A percentile compares a stretch with the other conserved stretches of the same genome.
These are phyloP conservation scores for Endocarpon pusillum DNA, from an alignment of 495 filamentous ascomycete species.

Conservation along the genomic window DNA sequence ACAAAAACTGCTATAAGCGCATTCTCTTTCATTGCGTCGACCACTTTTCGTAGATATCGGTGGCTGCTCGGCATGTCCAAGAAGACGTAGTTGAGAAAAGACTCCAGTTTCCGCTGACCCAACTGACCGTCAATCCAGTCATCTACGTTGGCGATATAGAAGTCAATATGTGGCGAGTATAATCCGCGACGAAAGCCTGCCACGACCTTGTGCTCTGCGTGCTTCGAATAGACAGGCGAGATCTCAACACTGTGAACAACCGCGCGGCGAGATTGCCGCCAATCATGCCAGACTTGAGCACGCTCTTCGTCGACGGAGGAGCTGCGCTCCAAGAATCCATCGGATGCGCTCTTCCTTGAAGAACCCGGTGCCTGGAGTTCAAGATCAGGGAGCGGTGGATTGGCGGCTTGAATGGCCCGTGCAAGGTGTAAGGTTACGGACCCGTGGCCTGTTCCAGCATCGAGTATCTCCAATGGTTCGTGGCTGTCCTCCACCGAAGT, in stretches of 20 bases:
- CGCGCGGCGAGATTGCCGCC: conserved; percentile 38
- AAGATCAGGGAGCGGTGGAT: conserved; percentile 26
- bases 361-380: conserved; percentile 1
- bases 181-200: conserved; percentile 49
- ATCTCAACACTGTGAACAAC: conserved; percentile 57
- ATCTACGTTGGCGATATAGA: conserved; percentile 47
- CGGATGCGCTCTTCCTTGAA: not conserved
- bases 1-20: conserved; percentile 51
- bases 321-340: no score
- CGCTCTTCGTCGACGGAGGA: conserved; percentile 7
- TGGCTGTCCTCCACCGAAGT: conserved; percentile 11
- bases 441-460: conserved; percentile 69
- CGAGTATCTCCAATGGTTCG: conserved; percentile 47
- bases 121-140: conserved; percentile 42
- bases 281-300: conserved; percentile 19
- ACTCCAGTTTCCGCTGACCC: conserved; percentile 8
- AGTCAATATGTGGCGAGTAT: conserved; percentile 49
- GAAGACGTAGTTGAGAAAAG: conserved; percentile 48
- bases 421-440: conserved; percentile 56
- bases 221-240: conserved; percentile 35
- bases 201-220: conserved; percentile 44
- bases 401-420: conserved; percentile 59
- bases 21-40: conserved; percentile 37
- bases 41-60: conserved; percentile 37
- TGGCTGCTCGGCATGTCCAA: conserved; percentile 53